A percentile compares a stretch with the other conserved stretches of the same genome.
phyloP scores from a whole-genome alignment of 805 yeast genomes.

The Pichia occidentalis region DNA sequence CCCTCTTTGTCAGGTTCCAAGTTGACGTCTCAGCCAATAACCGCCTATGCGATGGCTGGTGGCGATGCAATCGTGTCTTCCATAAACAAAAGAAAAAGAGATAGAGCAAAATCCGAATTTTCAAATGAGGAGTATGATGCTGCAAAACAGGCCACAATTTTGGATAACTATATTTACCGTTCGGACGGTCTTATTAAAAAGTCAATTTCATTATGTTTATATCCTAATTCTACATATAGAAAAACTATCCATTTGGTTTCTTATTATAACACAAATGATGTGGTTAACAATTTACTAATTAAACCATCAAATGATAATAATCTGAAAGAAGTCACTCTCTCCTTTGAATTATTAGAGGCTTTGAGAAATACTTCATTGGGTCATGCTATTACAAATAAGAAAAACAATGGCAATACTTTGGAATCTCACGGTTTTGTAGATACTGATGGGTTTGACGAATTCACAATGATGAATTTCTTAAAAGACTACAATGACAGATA shows the following conservation, averaged over 20 bases:
- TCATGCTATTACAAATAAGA: conserved; percentile 23
- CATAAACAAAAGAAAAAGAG: neutral
- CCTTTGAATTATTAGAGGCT: conserved; percentile 46
- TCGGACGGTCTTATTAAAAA: conserved; percentile 76
- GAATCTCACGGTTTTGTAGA: conserved; percentile 20
- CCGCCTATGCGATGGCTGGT: conserved; percentile 17
- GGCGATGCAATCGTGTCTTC: conserved; percentile 9
- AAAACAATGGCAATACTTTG: conserved; percentile 9
- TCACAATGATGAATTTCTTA: conserved; percentile 14
- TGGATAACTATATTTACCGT: conserved; percentile 43
- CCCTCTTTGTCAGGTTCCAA: no score
- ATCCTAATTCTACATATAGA: conserved; percentile 19
- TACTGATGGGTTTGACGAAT: conserved; percentile 19
- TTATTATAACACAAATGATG: conserved; percentile 74
- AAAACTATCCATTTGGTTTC: conserved; percentile 68
- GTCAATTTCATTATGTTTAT: conserved; percentile 62
- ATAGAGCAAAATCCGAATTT: conserved; percentile 3
- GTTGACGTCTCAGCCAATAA: conserved; percentile 4
- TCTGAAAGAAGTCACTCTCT: conserved; percentile 43
- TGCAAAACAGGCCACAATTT: neutral
- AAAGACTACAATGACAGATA: conserved; percentile 16
- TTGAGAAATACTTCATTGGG: conserved; percentile 56
- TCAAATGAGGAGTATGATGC: conserved; percentile 1
- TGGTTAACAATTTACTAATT: conserved; percentile 45
- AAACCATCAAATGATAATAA: conserved; percentile 51